These are phyloP conservation scores for Drosera spatulata DNA, from an alignment of 179 eudicot species.

Conservation along the genomic window DNA sequence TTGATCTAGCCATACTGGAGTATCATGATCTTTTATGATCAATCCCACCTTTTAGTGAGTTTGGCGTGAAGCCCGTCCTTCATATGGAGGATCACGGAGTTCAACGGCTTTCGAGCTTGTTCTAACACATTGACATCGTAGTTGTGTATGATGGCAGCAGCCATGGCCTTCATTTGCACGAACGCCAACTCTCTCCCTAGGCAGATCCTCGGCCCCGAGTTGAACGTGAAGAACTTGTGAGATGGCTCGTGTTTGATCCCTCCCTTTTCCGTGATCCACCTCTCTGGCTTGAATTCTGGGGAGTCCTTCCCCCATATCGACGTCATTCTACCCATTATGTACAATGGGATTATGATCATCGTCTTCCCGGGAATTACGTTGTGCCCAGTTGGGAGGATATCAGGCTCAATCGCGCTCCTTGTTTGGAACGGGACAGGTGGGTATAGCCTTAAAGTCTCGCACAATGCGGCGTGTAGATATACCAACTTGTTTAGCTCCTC, in stretches of 20 bases:
- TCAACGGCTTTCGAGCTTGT: constrained; percentile 8
- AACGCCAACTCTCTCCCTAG: too few relatives aligned
- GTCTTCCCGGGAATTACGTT: constrained; percentile 11
- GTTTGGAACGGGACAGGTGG: constrained; percentile 25
- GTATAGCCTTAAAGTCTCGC: constrained; percentile 16
- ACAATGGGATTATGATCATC: constrained; percentile 13
- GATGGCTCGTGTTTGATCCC: constrained; percentile 19
- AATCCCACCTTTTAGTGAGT: constrained; percentile 10
- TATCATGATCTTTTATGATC: constrained; percentile 4
- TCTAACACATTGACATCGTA: constrained; percentile 9
- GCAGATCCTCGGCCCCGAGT: background rate
- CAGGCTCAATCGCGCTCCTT: constrained; percentile 11
- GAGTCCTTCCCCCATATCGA: constrained; percentile 27
- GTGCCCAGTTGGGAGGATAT: constrained; percentile 26
- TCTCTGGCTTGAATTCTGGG: background rate
- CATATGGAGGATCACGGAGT: constrained; percentile 19
- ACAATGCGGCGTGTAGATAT: constrained; percentile 14
- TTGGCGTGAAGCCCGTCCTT: constrained; percentile 16
- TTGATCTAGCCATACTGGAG: too few relatives aligned
- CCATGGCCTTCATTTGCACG: too few relatives aligned
- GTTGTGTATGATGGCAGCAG: constrained; percentile 7
- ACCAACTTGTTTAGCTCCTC: constrained; percentile 10
- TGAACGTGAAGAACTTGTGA: constrained; percentile 17
- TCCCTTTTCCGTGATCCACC: constrained; percentile 18
- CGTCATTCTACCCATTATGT: constrained; percentile 25